A percentile compares a stretch with the other conserved stretches of the same genome.
Evolutionary conservation across 2,329 filamentous ascomycete species (phyloP).

Genomic region (Bretziella fagacearum): DNA sequence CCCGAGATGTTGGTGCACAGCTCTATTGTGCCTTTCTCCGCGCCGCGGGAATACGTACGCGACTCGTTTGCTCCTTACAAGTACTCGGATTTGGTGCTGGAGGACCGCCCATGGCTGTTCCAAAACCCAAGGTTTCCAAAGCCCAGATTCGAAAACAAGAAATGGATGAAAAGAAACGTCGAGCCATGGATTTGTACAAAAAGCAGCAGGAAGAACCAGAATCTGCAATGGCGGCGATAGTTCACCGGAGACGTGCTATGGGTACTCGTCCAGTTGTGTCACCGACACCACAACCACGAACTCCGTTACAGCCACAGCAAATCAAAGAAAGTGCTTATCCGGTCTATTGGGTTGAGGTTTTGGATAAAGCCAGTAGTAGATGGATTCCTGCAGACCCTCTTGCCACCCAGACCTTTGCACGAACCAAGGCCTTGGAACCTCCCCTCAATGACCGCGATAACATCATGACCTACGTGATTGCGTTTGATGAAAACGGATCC

Average conservation of each 20-base stretch:
- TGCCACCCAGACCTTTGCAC: slow-evolving; percentile 61
- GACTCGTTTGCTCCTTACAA: slow-evolving; percentile 83
- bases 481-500: slow-evolving; percentile 63
- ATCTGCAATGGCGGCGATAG: neutral
- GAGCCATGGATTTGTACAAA: slow-evolving; percentile 10
- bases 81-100: slow-evolving; percentile 50
- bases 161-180: slow-evolving; percentile 20
- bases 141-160: slow-evolving; percentile 15
- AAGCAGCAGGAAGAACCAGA: slow-evolving; percentile 3
- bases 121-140: slow-evolving; percentile 22
- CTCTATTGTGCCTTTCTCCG: slow-evolving; percentile 78
- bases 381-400: slow-evolving; percentile 82
- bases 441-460: slow-evolving; percentile 64
- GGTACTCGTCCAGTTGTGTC: neutral
- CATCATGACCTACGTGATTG: slow-evolving; percentile 64
- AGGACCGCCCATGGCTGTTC: slow-evolving; percentile 29
- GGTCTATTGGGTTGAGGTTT: slow-evolving; percentile 86
- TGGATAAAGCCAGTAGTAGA: slow-evolving; percentile 71
- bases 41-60: slow-evolving; percentile 60
- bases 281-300: no score
- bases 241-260: neutral
- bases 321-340: slow-evolving; percentile 43
- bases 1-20: slow-evolving; percentile 77
- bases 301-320: neutral
- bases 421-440: slow-evolving; percentile 62